Conservation (phyloP, 2,329 filamentous ascomycete species). For the Cladosporium sp. region DNA sequence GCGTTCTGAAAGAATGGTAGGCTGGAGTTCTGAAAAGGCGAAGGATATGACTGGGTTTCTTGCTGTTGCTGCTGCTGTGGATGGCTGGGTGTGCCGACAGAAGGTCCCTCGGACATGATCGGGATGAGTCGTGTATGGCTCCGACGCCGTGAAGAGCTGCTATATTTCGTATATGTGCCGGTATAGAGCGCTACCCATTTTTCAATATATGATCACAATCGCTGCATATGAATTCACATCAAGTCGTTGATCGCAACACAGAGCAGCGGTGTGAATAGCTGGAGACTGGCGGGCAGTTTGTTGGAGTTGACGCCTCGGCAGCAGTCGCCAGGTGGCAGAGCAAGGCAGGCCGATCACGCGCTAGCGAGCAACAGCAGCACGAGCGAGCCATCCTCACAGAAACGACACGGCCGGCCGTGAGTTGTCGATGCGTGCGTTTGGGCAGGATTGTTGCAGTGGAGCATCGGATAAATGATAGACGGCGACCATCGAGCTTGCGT, state of each 20-base stretch:
- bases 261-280: neutral
- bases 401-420: no score
- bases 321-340: neutral
- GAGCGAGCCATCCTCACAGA: no score
- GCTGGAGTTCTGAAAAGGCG: conserved; percentile 2
- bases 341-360: neutral
- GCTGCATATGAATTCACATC: neutral
- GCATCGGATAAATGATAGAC: no score
- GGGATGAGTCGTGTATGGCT: neutral
- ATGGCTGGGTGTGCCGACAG: conserved; percentile 3
- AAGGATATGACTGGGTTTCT: conserved; percentile 9
- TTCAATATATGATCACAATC: neutral
- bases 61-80: no score
- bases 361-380: neutral
- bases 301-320: neutral
- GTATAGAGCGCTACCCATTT: neutral
- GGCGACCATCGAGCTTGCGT: no score
- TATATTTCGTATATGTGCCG: neutral
- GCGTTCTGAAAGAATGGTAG: conserved; percentile 13
- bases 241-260: neutral
- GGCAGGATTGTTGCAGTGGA: no score
- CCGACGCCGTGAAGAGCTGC: neutral
- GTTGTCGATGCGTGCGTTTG: no score
- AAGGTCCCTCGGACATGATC: conserved; percentile 9
- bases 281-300: neutral